Percentiles rank a stretch among this genome's conserved stretches.
These are phyloP conservation scores for Talaromyces sp. DNA, from an alignment of 2,329 filamentous ascomycete species.

Conservation along the genomic window DNA sequence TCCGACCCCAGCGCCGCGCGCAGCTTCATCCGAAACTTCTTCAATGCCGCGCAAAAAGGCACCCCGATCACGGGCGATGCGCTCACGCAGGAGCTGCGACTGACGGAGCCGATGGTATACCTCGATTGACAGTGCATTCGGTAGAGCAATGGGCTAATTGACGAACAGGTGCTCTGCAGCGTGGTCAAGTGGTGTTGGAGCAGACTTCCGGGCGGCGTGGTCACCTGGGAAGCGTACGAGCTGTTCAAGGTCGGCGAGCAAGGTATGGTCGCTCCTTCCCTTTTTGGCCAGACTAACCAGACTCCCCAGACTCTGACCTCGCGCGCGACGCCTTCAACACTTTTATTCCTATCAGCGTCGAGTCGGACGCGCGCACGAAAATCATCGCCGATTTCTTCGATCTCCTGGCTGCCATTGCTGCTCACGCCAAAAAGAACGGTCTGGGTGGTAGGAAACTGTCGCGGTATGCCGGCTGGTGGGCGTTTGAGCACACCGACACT, in stretches of 20 bases:
- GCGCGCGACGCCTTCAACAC: conserved; percentile 92
- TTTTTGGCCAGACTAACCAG: not conserved
- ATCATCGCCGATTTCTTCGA: conserved; percentile 98
- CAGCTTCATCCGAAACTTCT: conserved; percentile 89
- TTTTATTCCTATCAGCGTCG: conserved; percentile 90
- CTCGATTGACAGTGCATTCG: not conserved
- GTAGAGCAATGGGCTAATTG: not conserved
- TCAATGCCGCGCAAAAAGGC: conserved; percentile 62
- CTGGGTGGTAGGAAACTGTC: conserved; percentile 91
- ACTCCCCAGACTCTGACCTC: conserved; percentile 73
- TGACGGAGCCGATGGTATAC: conserved; percentile 84
- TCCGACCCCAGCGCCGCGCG: conserved; percentile 88
- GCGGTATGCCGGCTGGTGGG: conserved; percentile 96
- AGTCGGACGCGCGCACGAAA: conserved; percentile 74
- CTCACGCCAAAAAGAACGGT: conserved; percentile 88
- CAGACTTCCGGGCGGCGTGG: conserved; percentile 80
- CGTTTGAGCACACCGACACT: conserved; percentile 83
- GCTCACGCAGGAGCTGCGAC: conserved; percentile 78
- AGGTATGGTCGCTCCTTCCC: conserved; percentile 49
- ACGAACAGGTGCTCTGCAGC: conserved; percentile 73
- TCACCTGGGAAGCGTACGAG: conserved; percentile 96
- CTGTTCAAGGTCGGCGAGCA: conserved; percentile 91
- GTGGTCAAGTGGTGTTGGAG: conserved; percentile 99
- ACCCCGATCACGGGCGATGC: conserved; percentile 58
- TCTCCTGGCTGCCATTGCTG: conserved; percentile 81